Conservation (phyloP, 2,329 filamentous ascomycete genomes). For the Exophiala viscosa region DNA sequence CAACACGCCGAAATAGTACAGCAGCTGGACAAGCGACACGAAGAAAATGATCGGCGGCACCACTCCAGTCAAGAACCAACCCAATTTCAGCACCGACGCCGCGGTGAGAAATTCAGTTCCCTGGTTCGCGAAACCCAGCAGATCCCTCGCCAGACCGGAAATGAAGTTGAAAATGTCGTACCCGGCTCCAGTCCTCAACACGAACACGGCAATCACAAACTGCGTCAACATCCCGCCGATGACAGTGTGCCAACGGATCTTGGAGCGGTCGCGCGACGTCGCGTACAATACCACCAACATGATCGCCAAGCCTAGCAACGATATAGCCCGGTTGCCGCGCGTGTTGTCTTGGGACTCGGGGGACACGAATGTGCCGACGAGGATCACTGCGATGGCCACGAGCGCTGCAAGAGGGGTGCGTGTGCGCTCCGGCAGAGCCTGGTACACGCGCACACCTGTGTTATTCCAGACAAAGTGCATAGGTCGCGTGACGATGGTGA, state of each 20-base stretch:
- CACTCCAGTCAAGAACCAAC: constrained; percentile 72
- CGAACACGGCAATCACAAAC: constrained; percentile 84
- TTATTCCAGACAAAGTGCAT: constrained; percentile 66
- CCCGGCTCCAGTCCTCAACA: constrained; percentile 73
- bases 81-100: constrained; percentile 39
- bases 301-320: constrained; percentile 71
- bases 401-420: constrained; percentile 61
- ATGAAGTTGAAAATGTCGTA: constrained; percentile 92
- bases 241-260: constrained; percentile 67
- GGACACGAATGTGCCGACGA: constrained; percentile 74
- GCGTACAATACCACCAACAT: constrained; percentile 64
- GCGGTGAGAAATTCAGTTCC: constrained; percentile 71
- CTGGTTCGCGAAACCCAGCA: constrained; percentile 71
- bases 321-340: constrained; percentile 73
- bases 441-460: constrained; percentile 57
- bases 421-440: constrained; percentile 63
- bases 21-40: constrained; percentile 81
- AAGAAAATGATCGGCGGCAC: constrained; percentile 96
- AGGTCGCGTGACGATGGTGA: constrained; percentile 62
- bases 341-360: constrained; percentile 71
- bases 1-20: constrained; percentile 75
- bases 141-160: constrained; percentile 66
- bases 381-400: constrained; percentile 65
- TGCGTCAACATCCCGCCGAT: constrained; percentile 85
- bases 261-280: constrained; percentile 67